Evolutionary conservation across 192 early-diverging fungal species (phyloP).

Genomic region (Coemansia sp.): DNA sequence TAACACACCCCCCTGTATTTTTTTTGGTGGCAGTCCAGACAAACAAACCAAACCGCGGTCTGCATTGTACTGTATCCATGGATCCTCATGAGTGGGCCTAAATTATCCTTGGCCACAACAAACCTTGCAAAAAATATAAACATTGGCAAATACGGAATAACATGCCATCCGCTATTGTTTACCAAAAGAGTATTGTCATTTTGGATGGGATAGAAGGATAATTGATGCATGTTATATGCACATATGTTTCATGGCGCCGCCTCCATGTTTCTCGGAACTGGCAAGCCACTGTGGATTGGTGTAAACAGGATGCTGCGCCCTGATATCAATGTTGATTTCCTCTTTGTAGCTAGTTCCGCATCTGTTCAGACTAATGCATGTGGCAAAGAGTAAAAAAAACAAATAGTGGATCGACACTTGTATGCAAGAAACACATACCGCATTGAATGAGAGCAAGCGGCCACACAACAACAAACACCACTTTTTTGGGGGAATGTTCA

Average conservation of each 20-base stretch:
- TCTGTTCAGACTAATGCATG: not conserved
- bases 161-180: not conserved
- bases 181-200: not conserved
- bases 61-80: not conserved
- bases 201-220: not conserved
- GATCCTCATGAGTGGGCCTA: not conserved
- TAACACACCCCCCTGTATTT: not conserved
- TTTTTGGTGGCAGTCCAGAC: not conserved
- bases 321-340: not conserved
- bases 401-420: not conserved
- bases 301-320: not conserved
- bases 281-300: not conserved
- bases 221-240: not conserved
- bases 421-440: not conserved
- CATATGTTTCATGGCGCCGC: conserved; percentile 1
- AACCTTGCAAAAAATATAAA: conserved; percentile 6
- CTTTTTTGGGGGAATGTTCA: not conserved
- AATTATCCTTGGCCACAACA: conserved; percentile 13
- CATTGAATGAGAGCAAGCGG: not conserved
- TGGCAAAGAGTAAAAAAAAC: not conserved
- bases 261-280: not conserved
- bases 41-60: not conserved
- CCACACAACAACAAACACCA: not conserved
- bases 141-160: conserved; percentile 4
- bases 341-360: not conserved